phyloP scores from a whole-genome alignment of 441 rosid genomes.

The Eruca vesicaria region DNA sequence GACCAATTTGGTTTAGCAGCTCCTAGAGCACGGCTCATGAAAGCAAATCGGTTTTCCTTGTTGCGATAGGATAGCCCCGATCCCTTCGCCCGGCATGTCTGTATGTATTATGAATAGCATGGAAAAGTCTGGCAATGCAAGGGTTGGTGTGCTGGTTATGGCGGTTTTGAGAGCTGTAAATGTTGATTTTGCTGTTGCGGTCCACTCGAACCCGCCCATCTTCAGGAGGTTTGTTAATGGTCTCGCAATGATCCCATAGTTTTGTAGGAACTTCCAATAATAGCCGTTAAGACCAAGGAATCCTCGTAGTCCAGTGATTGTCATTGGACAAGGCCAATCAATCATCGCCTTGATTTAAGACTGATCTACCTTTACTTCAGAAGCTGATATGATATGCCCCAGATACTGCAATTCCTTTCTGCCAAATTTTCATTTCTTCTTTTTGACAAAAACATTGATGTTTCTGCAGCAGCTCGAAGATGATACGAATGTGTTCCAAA shows the following conservation, averaged over 20 bases:
- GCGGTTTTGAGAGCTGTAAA: neutral
- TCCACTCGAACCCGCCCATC: neutral
- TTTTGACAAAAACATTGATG: neutral
- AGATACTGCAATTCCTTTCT: neutral
- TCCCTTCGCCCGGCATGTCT: neutral
- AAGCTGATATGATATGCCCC: neutral
- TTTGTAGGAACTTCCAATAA: neutral
- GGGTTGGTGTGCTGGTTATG: neutral
- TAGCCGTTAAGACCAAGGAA: neutral
- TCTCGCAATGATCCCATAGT: neutral
- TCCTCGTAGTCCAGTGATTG: neutral
- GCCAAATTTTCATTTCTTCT: neutral
- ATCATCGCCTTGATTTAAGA: neutral
- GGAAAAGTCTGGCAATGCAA: neutral
- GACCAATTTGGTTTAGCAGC: neutral
- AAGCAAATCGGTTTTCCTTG: neutral
- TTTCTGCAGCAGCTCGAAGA: neutral
- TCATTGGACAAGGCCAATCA: rapidly evolving
- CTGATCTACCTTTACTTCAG: neutral
- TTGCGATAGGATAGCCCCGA: rapidly evolving
- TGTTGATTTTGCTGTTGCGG: rapidly evolving
- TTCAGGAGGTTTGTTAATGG: neutral
- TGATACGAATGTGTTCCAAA: neutral
- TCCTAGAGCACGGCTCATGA: neutral
- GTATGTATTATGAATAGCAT: neutral